Evolutionary conservation across 2,329 filamentous ascomycete species (phyloP).

Genomic region (Ophiosphaerella narmari): DNA sequence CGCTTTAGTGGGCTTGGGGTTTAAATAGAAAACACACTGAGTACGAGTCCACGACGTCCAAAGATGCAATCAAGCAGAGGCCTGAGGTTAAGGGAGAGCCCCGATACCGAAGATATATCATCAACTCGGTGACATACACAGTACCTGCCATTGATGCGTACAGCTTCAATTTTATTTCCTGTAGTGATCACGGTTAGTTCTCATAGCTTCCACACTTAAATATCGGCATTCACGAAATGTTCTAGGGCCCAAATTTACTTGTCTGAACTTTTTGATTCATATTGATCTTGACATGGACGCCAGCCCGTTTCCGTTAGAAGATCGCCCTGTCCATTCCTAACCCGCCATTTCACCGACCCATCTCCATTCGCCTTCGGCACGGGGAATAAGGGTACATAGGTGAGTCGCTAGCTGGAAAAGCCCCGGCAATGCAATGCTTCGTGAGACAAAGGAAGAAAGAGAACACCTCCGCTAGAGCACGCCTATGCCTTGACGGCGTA

Average conservation of each 20-base stretch:
- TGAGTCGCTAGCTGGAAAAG: conserved; percentile 45
- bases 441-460: conserved; percentile 45
- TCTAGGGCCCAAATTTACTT: conserved; percentile 26
- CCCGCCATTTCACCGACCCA: conserved; percentile 37
- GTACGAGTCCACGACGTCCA: too few species aligned
- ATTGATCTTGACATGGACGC: conserved; percentile 48
- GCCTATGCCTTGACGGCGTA: conserved; percentile 90
- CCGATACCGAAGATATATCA: too few species aligned
- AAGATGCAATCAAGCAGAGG: too few species aligned
- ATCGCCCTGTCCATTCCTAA: conserved; percentile 41
- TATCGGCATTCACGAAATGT: conserved; percentile 13
- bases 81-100: too few species aligned
- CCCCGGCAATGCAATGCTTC: conserved; percentile 50
- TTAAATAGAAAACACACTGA: background rate
- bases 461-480: conserved; percentile 35
- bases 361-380: conserved; percentile 38
- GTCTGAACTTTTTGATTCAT: conserved; percentile 49
- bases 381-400: conserved; percentile 47
- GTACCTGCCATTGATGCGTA: too few species aligned
- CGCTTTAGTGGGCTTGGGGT: too few species aligned
- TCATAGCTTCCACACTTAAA: background rate
- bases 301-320: conserved; percentile 45
- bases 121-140: too few species aligned
- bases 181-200: too few species aligned
- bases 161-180: too few species aligned